Conservation (phyloP, 495 filamentous ascomycete genomes). For the Neurospora sp. region DNA sequence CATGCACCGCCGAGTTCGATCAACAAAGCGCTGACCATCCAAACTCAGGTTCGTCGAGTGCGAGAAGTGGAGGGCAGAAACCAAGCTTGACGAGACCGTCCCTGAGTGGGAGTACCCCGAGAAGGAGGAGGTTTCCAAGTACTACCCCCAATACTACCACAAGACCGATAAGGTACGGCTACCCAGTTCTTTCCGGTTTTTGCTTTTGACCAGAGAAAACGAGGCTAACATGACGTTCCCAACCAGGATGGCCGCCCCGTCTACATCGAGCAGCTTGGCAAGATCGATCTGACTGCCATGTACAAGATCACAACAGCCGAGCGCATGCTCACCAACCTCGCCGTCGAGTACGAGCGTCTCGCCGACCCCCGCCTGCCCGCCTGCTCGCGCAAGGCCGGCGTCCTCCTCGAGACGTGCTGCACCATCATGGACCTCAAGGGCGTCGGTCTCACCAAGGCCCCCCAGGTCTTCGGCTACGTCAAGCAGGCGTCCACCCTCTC, state of each 20-base stretch:
- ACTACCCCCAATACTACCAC: constrained; percentile 98
- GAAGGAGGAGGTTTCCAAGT: constrained; percentile 79
- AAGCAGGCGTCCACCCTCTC: constrained; percentile 57
- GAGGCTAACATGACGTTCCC: constrained; percentile 1
- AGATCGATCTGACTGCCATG: constrained; percentile 82
- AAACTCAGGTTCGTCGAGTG: constrained; percentile 70
- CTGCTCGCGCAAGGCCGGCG: constrained; percentile 84
- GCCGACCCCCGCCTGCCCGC: constrained; percentile 87
- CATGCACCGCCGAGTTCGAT: neutral
- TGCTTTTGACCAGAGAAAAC: neutral
- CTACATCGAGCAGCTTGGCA: constrained; percentile 93
- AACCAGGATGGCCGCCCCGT: constrained; percentile 84
- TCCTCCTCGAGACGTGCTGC: constrained; percentile 93
- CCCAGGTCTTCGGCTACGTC: constrained; percentile 66
- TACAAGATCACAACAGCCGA: constrained; percentile 80
- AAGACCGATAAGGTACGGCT: constrained; percentile 83
- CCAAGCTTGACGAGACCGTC: constrained; percentile 72
- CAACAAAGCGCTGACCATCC: constrained; percentile 13
- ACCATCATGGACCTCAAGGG: constrained; percentile 95
- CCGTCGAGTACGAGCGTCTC: constrained; percentile 93
- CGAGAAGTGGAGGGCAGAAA: constrained; percentile 81
- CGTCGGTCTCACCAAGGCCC: constrained; percentile 69
- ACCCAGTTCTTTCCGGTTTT: neutral
- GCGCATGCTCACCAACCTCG: constrained; percentile 91
- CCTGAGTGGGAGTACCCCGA: constrained; percentile 78